Conservation (phyloP, 495 filamentous ascomycete species). For the Trichoderma virens region DNA sequence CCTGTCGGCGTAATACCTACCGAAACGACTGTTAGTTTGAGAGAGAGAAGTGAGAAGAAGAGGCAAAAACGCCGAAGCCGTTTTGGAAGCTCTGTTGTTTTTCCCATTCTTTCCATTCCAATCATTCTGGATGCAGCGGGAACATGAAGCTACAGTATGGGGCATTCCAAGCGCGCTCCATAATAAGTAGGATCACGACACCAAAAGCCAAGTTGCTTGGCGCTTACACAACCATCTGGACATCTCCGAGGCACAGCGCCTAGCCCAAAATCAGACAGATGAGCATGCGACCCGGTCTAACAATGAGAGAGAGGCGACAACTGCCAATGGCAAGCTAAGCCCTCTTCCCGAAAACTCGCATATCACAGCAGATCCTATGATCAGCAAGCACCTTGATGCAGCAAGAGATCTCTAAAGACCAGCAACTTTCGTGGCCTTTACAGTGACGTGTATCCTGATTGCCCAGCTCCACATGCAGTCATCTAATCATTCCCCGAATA, state of each 20-base stretch:
- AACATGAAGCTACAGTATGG: not conserved
- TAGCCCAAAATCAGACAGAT: not conserved
- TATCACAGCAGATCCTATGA: not conserved
- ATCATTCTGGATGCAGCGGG: not conserved
- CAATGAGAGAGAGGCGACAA: not conserved
- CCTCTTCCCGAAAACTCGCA: not conserved
- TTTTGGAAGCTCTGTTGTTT: not conserved
- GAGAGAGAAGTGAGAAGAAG: not conserved
- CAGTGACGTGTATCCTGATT: no score
- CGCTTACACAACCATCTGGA: not conserved
- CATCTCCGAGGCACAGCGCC: not conserved
- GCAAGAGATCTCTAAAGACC: no score
- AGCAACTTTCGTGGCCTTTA: no score
- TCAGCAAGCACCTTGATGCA: no score
- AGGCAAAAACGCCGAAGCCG: not conserved
- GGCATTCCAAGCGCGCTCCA: not conserved
- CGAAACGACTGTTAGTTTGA: not conserved
- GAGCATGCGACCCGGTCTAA: not conserved
- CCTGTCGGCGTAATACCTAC: not conserved
- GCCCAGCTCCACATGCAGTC: not conserved
- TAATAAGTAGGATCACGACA: not conserved
- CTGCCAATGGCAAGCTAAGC: not conserved
- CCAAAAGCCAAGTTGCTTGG: not conserved
- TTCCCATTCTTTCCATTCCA: not conserved
- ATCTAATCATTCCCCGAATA: not conserved